Conservation (phyloP, 164 flowering plant species). For the Piper betle region DNA sequence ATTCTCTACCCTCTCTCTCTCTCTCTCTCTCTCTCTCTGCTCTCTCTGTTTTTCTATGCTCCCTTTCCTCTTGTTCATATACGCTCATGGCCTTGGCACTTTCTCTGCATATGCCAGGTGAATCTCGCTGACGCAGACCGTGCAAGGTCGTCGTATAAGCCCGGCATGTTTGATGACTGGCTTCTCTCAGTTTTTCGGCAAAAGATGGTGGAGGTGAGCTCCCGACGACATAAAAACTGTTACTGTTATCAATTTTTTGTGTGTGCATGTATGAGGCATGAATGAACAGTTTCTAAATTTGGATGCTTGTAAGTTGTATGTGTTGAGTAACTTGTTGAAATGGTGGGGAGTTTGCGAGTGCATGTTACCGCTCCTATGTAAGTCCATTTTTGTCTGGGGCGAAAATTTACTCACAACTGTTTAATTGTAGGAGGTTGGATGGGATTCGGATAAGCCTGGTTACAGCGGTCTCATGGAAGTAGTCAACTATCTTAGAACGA, state of each 20-base stretch:
- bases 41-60: background rate
- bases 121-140: background rate
- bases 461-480: slow-evolving; percentile 90
- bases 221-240: background rate
- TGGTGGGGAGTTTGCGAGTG: too few species aligned
- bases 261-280: background rate
- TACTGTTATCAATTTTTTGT: background rate
- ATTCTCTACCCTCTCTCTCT: too few species aligned
- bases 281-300: too few species aligned
- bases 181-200: slow-evolving; percentile 51
- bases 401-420: too few species aligned
- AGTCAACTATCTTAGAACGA: slow-evolving; percentile 44
- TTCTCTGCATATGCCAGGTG: background rate
- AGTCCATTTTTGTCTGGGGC: too few species aligned
- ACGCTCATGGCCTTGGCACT: too few species aligned
- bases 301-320: background rate
- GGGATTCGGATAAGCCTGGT: slow-evolving; percentile 86
- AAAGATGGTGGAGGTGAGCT: slow-evolving; percentile 58
- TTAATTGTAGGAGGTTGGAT: slow-evolving; percentile 63
- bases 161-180: slow-evolving; percentile 39
- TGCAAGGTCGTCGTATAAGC: slow-evolving; percentile 25
- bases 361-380: too few species aligned
- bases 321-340: background rate
- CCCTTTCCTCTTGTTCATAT: background rate
- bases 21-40: background rate